Conservation (phyloP, 2,329 filamentous ascomycete genomes). For the Talaromyces verruculosus region DNA sequence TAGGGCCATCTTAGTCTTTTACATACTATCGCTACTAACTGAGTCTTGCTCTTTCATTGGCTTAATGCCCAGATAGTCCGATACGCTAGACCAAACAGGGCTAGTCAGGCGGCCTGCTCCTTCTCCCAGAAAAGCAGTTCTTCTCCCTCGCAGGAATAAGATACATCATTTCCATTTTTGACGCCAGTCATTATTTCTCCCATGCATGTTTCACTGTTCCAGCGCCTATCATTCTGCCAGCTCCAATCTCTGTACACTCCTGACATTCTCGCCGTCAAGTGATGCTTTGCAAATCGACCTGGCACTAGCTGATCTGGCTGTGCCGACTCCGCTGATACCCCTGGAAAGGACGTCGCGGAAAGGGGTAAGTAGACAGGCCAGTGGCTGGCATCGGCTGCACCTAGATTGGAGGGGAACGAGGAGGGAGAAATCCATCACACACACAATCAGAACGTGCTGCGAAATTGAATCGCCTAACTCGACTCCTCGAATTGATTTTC, state of each 20-base stretch:
- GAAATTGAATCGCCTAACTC: neutral
- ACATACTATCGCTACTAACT: neutral
- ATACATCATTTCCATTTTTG: neutral
- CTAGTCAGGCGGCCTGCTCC: neutral
- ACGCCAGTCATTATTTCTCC: neutral
- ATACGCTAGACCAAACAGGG: neutral
- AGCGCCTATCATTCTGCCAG: neutral
- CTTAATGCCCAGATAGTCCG: neutral
- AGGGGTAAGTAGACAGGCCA: slow-evolving; percentile 8
- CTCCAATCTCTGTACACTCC: neutral
- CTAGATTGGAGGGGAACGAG: neutral
- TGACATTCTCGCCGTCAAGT: neutral
- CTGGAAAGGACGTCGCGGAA: slow-evolving; percentile 17
- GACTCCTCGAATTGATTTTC: neutral
- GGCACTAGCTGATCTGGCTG: slow-evolving; percentile 4
- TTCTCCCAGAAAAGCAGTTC: neutral
- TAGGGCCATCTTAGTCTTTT: slow-evolving; percentile 5
- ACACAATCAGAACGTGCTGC: slow-evolving; percentile 10
- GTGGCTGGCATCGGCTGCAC: neutral
- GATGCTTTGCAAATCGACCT: slow-evolving; percentile 5
- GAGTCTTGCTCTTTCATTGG: neutral
- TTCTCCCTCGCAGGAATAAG: neutral
- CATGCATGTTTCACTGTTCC: neutral
- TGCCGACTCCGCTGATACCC: slow-evolving; percentile 13
- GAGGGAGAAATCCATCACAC: neutral